Conservation (phyloP, 257 asterid species). For the Ilex aquifolium region DNA sequence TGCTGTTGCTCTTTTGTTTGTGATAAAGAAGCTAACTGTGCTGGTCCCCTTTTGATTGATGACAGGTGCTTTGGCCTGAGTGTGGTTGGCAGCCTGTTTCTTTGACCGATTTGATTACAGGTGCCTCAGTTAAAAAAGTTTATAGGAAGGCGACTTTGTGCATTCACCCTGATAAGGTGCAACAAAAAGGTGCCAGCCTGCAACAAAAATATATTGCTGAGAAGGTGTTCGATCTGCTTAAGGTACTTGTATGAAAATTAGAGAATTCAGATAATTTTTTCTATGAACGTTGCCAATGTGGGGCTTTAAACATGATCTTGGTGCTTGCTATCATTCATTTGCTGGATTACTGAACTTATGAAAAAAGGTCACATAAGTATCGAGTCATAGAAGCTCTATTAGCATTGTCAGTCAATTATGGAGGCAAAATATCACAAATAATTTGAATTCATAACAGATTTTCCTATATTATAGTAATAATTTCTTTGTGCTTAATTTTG, state of each 20-base stretch:
- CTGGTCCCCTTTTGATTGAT: slow-evolving; percentile 8
- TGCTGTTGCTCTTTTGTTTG: slow-evolving; percentile 10
- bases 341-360: neutral
- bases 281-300: neutral
- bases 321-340: slow-evolving; percentile 1
- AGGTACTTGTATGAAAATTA: slow-evolving; percentile 42
- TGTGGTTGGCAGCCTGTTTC: slow-evolving; percentile 99
- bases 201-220: slow-evolving; percentile 98
- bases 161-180: slow-evolving; percentile 99
- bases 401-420: too few relatives aligned
- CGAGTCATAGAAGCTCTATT: too few relatives aligned
- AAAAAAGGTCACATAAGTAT: too few relatives aligned
- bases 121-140: slow-evolving; percentile 79
- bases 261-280: too few relatives aligned
- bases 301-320: neutral
- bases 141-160: slow-evolving; percentile 97
- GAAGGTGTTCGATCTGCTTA: slow-evolving; percentile 95
- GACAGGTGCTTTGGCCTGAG: slow-evolving; percentile 99
- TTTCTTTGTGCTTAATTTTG: too few relatives aligned
- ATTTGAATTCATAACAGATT: too few relatives aligned
- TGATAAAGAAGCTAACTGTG: slow-evolving; percentile 5
- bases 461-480: too few relatives aligned
- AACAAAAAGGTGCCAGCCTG: slow-evolving; percentile 95
- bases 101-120: slow-evolving; percentile 89
- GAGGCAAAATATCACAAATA: too few relatives aligned